Base-by-base conservation (phyloP, 108 stramenopile genomes). In the Cyclotella cryptica region DNA sequence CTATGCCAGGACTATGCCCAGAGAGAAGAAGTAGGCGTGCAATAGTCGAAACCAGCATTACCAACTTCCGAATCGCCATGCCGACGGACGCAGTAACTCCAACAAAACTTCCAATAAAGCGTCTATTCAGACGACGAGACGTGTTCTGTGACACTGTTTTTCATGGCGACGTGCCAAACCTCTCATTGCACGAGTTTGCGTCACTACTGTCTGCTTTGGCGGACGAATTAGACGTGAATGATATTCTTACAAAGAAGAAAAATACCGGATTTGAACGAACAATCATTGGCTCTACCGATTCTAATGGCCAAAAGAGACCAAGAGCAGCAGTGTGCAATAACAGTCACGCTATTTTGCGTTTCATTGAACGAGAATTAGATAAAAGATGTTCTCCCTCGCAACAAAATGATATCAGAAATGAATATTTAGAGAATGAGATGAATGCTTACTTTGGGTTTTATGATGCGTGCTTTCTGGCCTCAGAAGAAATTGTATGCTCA, bases 261-360 rank as follows among this genome's bases (percentile, higher is more conserved):
- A 40, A 17, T 41, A 3, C 13, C 8, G 15, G n/a, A n/a, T n/a
- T n/a, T n/a, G n/a, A n/a, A n/a, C n/a, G n/a, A n/a, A n/a, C 40
- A 10, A 51, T 1, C 49, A 0, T 6, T 40, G 61, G 1, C 19
- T 14, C 12, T 3, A 17, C 35, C 1, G 17, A 30, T 40, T n/a
- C 30, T 9, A 18, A 2, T 18, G 39, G 30, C 40, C 79, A 49
- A 28, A 80, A 80, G 49, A 61, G 66, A 46, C 45, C 47, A 35
- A 66, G 49, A 64, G 12, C 58, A 35, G 35, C 10, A 63, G 5
- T 51, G 35, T 35, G 35, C 60, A 69, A 69, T 60, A 80, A 80
- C 41, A 66, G 74, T 74, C 72, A 80, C 69, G 57, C 72, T 9
- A 74, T 74, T 64, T 73, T 80, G 45, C 49, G 65, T 13, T 74